Evolutionary conservation across 1,284 basidiomycete species (phyloP).

Genomic region (Termitomyces sp.): DNA sequence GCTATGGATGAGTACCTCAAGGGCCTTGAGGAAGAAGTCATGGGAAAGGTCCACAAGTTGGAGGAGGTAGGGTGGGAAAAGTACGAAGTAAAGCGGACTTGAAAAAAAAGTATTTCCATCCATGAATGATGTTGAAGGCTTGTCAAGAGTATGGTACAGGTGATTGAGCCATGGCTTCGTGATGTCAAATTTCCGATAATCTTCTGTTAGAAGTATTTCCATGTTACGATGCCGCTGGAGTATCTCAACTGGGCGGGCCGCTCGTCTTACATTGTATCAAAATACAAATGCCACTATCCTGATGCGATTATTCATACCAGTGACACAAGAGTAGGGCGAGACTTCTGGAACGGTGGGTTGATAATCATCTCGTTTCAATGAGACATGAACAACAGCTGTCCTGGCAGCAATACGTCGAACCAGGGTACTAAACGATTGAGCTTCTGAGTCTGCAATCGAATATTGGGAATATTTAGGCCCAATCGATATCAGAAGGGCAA

Average conservation of each 20-base stretch:
- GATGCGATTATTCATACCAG: background rate
- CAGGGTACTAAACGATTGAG: background rate
- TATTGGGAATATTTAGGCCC: background rate
- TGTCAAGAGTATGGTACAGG: background rate
- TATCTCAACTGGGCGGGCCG: background rate
- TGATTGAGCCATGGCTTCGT: background rate
- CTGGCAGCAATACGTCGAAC: background rate
- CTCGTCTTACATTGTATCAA: background rate
- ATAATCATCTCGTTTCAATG: background rate
- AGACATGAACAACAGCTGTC: background rate
- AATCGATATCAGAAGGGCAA: background rate
- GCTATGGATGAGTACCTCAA: slow-evolving; percentile 78
- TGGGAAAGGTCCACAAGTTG: slow-evolving; percentile 78
- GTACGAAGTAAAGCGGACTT: slow-evolving; percentile 44
- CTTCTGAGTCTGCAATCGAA: background rate
- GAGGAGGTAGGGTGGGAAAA: slow-evolving; percentile 83
- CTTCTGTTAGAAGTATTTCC: background rate
- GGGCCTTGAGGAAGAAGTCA: slow-evolving; percentile 76
- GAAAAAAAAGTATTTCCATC: background rate
- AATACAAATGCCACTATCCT: background rate
- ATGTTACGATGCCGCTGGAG: background rate
- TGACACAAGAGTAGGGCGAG: background rate
- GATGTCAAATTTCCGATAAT: background rate
- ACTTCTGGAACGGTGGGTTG: too few species aligned
- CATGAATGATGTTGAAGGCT: background rate